Conservation (phyloP, 164 flowering plant genomes). For the Vitis rotundifolia region DNA sequence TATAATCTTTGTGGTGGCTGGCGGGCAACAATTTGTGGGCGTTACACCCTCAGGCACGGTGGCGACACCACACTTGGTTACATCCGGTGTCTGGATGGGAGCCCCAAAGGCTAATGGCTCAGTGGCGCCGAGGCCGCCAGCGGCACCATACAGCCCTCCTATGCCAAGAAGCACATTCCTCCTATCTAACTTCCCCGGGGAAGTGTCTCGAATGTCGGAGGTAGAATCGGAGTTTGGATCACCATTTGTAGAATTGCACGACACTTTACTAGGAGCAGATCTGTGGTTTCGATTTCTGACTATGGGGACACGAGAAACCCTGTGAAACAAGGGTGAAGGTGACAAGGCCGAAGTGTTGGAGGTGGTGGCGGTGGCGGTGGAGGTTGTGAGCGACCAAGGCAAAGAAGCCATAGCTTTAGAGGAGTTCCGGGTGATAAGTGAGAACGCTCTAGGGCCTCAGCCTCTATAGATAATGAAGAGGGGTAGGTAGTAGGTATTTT, state of each 20-base stretch:
- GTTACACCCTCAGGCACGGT: slow-evolving; percentile 27
- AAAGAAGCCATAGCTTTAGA: slow-evolving; percentile 21
- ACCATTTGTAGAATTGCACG: slow-evolving; percentile 2
- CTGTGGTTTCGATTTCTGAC: neutral
- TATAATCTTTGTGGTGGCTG: slow-evolving; percentile 28
- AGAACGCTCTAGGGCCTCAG: no score
- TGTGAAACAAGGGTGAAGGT: slow-evolving; percentile 3
- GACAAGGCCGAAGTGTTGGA: neutral
- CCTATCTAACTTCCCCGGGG: slow-evolving; percentile 31
- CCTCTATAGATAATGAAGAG: no score
- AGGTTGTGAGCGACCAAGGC: slow-evolving; percentile 3
- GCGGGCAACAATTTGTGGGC: slow-evolving; percentile 59
- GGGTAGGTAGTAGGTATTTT: no score
- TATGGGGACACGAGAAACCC: slow-evolving; percentile 8
- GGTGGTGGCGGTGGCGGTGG: slow-evolving; percentile 5
- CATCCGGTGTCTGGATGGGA: slow-evolving; percentile 32
- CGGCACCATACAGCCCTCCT: slow-evolving; percentile 49
- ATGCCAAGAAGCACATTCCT: slow-evolving; percentile 52
- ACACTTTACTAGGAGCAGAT: slow-evolving; percentile 14
- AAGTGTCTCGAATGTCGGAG: neutral
- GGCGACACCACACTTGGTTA: slow-evolving; percentile 30
- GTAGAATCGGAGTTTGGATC: neutral
- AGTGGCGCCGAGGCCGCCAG: slow-evolving; percentile 3
- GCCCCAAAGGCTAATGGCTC: slow-evolving; percentile 28
- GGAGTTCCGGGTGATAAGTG: no score